These are phyloP conservation scores for Picea glauca DNA, from an alignment of 75 land plant species.

Conservation along the genomic window DNA sequence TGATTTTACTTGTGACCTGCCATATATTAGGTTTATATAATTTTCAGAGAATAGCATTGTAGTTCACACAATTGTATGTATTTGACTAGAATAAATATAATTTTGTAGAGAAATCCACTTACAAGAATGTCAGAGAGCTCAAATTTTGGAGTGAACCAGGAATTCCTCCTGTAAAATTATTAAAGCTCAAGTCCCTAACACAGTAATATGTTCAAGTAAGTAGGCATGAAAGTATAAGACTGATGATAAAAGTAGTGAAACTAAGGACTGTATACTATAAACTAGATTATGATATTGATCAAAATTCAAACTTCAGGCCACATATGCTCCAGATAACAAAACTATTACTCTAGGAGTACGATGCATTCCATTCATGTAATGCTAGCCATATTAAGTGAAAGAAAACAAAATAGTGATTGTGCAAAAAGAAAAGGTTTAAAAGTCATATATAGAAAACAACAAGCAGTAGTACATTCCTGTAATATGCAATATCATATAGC, in stretches of 20 bases:
- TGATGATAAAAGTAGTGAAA: not conserved
- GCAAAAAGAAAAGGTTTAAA: too few species aligned
- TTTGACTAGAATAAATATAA: not conserved
- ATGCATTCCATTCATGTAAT: not conserved
- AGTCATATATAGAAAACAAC: too few species aligned
- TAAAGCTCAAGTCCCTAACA: slow-evolving; percentile 11
- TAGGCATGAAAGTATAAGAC: not conserved
- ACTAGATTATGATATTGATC: not conserved
- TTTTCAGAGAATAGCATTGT: not conserved
- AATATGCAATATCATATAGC: too few species aligned
- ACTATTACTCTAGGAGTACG: not conserved
- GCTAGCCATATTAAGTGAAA: too few species aligned
- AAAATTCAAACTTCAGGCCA: not conserved
- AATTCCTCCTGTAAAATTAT: slow-evolving; percentile 10
- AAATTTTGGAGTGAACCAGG: not conserved
- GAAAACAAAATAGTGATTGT: too few species aligned
- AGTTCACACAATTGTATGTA: not conserved
- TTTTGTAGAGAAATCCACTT: not conserved
- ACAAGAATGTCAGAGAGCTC: not conserved
- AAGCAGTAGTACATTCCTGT: too few species aligned
- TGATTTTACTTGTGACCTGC: not conserved
- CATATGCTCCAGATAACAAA: not conserved
- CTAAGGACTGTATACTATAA: not conserved
- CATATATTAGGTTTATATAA: not conserved
- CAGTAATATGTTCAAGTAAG: not conserved